These are phyloP conservation scores for Pseudophaeomoniella oleicola DNA, from an alignment of 2,329 filamentous ascomycete genomes.

Conservation along the genomic window DNA sequence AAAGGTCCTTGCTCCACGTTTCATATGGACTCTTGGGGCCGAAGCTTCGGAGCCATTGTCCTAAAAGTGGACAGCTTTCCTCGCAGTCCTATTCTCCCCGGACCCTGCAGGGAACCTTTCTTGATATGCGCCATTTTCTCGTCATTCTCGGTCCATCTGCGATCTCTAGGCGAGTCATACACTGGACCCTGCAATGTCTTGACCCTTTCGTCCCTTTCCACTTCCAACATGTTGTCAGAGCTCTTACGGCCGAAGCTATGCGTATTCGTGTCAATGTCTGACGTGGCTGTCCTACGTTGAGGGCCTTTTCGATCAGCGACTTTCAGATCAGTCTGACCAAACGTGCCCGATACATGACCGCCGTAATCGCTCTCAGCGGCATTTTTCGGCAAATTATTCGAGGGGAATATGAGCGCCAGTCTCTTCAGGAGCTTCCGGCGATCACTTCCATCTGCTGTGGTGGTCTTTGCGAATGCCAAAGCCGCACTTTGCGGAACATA, in stretches of 20 bases:
- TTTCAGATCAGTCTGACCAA: no score
- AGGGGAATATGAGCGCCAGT: no score
- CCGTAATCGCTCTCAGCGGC: no score
- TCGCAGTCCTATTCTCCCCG: not conserved
- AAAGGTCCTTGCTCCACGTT: not conserved
- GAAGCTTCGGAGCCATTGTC: not conserved
- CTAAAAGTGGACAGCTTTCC: not conserved
- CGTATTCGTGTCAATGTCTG: no score
- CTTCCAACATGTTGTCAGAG: no score
- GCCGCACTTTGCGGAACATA: not conserved
- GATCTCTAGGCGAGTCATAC: not conserved
- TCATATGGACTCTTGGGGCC: not conserved
- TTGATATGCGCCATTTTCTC: not conserved
- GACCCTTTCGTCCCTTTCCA: no score
- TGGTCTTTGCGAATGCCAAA: not conserved
- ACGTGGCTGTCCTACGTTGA: no score
- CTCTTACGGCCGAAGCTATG: no score
- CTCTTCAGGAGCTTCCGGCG: no score
- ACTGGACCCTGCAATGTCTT: not conserved
- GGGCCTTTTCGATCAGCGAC: no score
- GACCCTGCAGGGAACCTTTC: not conserved
- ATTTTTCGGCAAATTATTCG: no score
- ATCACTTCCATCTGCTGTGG: not conserved
- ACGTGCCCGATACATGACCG: no score
- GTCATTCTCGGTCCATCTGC: not conserved